phyloP scores from a whole-genome alignment of 345 rosid species.

The Schrenkiella parvula region DNA sequence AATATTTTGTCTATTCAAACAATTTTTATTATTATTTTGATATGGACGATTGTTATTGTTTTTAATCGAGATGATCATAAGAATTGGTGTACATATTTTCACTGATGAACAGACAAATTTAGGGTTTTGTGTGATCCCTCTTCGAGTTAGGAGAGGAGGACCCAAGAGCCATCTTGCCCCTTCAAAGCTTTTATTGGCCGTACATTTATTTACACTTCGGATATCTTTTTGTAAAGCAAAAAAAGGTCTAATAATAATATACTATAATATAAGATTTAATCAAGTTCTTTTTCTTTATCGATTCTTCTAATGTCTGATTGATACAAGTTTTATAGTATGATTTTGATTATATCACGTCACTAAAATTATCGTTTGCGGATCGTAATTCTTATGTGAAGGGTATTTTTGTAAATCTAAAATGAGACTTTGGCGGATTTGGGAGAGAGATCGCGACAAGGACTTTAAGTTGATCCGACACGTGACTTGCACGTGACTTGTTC shows the following conservation, averaged over 20 bases:
- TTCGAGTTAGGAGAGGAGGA: conserved; percentile 9
- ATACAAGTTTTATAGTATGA: not conserved
- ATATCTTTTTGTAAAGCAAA: not conserved
- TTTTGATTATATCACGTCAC: not conserved
- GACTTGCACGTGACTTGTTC: conserved; percentile 31
- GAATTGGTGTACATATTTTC: not conserved
- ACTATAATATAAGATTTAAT: not conserved
- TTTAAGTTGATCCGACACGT: conserved; percentile 18
- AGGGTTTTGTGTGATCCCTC: conserved; percentile 16
- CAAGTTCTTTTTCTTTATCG: not conserved
- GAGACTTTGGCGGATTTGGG: conserved; percentile 5
- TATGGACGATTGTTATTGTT: not conserved
- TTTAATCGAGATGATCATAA: not conserved
- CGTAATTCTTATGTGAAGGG: not conserved
- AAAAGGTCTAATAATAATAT: not conserved
- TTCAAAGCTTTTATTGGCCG: conserved; percentile 18
- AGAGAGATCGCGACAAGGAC: conserved; percentile 25
- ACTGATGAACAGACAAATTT: not conserved
- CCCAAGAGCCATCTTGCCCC: conserved; percentile 24
- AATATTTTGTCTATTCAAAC: not conserved
- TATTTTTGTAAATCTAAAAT: not conserved
- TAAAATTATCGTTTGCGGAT: not conserved
- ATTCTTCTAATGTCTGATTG: not conserved
- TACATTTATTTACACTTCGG: not conserved
- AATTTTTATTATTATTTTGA: not conserved